A percentile compares a stretch with the other conserved stretches of the same genome.
Conservation (phyloP, 805 yeast species). For the Cyberlindnera bimundalis region DNA sequence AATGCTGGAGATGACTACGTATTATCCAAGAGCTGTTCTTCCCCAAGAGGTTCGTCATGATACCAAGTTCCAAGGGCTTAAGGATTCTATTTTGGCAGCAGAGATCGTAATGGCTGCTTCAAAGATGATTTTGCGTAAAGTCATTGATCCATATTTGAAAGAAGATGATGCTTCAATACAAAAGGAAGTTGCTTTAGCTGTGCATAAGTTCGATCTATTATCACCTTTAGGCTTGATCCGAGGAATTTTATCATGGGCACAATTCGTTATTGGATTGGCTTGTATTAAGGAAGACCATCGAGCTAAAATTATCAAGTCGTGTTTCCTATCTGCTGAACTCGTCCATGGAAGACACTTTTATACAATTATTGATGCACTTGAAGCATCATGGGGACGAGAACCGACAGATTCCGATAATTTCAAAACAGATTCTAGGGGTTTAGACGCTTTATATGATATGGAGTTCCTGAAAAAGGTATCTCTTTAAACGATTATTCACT, state of each 20-base stretch:
- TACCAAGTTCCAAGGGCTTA: slow-evolving; percentile 14
- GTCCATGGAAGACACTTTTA: slow-evolving; percentile 11
- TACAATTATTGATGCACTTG: slow-evolving; percentile 8
- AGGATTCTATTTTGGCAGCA: slow-evolving; percentile 19
- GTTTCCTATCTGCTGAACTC: slow-evolving; percentile 9
- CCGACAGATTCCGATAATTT: neutral
- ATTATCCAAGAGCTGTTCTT: slow-evolving; percentile 18
- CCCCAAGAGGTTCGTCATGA: slow-evolving; percentile 18
- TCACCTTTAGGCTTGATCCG: slow-evolving; percentile 9
- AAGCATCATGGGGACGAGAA: slow-evolving; percentile 12
- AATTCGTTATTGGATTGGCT: slow-evolving; percentile 9
- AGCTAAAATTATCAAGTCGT: slow-evolving; percentile 4
- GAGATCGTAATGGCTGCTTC: slow-evolving; percentile 22
- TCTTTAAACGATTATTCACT: too few species aligned
- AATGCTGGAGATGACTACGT: slow-evolving; percentile 19
- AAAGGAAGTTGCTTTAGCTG: slow-evolving; percentile 10
- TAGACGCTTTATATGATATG: slow-evolving; percentile 4
- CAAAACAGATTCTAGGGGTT: slow-evolving; percentile 1
- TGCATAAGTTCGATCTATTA: slow-evolving; percentile 9
- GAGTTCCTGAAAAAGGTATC: neutral
- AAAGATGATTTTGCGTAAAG: slow-evolving; percentile 19
- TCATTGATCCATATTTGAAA: slow-evolving; percentile 7
- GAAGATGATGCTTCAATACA: slow-evolving; percentile 12
- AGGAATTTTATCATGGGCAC: slow-evolving; percentile 11
- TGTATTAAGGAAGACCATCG: slow-evolving; percentile 6